Evolutionary conservation across 257 asterid species (phyloP), one percentile per base, ranked within the genome.

Genomic region (Nicotiana noctiflora): DNA sequence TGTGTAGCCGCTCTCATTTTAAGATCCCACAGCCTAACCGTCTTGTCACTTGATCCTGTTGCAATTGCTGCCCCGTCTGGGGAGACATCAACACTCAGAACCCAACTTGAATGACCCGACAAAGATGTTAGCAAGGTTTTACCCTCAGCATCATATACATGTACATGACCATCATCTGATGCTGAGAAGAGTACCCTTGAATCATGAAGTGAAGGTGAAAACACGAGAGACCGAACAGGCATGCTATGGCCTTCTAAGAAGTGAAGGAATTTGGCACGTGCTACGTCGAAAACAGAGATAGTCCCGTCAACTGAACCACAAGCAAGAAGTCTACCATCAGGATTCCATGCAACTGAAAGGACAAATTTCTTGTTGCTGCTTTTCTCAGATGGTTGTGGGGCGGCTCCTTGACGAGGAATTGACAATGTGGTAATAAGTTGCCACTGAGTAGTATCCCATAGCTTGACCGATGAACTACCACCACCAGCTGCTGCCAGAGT

Each of bases 401-500:
- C 91, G 55, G 91, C 91, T 89, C 93, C 99, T 10, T 97, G 94
- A 32, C 93, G 94, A 56, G 99, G 99, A 61, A 93, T 89, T 66
- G 97, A 92, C 66, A 94, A 83, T 14, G 98, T 90, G 55, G 91
- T 88, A 13, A 85, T 80, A 5, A 86, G 86, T 81, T 89, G 92
- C 99, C 99, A 96, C 40, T 88, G 90, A 9, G 93, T 90, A 29
- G 98, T 96, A 76, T 94, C 98, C 97, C 97, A 96, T 25, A 96
- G 89, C 85, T 96, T 96, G 76, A 94, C 93, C 15, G 98, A 94
- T 75, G 97, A 94, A 79, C 99, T 94, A 60, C 99, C 93, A 37
- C 99, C 99, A 85, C 99, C 99, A 27, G 99, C 98, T 83, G 94
- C 98, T 4, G 98, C 99, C 25, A 96, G 89, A n/a, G 90, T 83